Percentiles rank a stretch among this genome's conserved stretches.
phyloP scores from a whole-genome alignment of 441 rosid species.

The Euphorbia schlechtendalii region DNA sequence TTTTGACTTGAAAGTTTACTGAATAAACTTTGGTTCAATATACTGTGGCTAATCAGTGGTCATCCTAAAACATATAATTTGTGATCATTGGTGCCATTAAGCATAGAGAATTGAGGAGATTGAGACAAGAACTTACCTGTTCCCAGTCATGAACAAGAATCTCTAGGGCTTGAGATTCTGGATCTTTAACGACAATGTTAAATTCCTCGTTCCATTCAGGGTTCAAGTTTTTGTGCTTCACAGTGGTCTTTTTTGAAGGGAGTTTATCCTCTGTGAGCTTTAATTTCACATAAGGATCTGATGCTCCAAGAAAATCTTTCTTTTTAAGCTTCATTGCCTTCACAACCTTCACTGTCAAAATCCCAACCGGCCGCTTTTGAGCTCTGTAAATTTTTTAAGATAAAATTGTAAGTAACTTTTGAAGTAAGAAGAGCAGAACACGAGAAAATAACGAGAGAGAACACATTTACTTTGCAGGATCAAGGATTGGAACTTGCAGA shows the following conservation, averaged over 20 bases:
- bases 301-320: slow-evolving; percentile 86
- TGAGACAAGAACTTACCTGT: slow-evolving; percentile 39
- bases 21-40: too few species aligned
- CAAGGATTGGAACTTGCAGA: slow-evolving; percentile 69
- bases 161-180: slow-evolving; percentile 64
- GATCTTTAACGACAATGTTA: slow-evolving; percentile 68
- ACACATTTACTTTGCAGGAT: slow-evolving; percentile 60
- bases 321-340: slow-evolving; percentile 73
- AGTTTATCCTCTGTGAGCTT: slow-evolving; percentile 76
- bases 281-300: slow-evolving; percentile 91
- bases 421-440: slow-evolving; percentile 4
- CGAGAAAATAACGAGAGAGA: background rate
- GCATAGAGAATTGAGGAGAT: background rate
- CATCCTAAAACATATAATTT: too few species aligned
- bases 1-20: too few species aligned
- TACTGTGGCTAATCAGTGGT: too few species aligned
- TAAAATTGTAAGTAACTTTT: slow-evolving; percentile 3
- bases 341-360: slow-evolving; percentile 70
- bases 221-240: slow-evolving; percentile 82
- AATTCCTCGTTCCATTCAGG: slow-evolving; percentile 98
- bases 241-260: slow-evolving; percentile 82
- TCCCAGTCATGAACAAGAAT: slow-evolving; percentile 85
- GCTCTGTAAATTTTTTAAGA: slow-evolving; percentile 52
- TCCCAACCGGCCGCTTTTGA: slow-evolving; percentile 77
- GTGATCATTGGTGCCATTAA: background rate